Evolutionary conservation across 1,139 yeast species (phyloP).

Genomic region (Yamadazyma dushanensis): DNA sequence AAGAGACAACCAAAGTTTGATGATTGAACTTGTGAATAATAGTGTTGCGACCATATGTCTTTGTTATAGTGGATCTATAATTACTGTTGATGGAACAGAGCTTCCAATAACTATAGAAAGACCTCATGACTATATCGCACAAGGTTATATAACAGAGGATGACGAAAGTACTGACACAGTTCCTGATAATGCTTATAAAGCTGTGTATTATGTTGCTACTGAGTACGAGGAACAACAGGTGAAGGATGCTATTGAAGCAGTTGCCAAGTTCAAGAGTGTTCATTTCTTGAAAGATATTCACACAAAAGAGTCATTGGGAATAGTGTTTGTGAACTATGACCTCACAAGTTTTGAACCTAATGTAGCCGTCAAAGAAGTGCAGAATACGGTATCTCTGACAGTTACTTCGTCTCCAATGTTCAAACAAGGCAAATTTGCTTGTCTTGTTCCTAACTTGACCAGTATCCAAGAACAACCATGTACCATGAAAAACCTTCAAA

Average conservation of each 20-base stretch:
- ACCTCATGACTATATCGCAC: slow-evolving; percentile 65
- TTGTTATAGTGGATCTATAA: slow-evolving; percentile 42
- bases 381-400: slow-evolving; percentile 14
- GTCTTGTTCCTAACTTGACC: slow-evolving; percentile 29
- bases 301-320: slow-evolving; percentile 37
- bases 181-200: slow-evolving; percentile 37
- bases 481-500: slow-evolving; percentile 31
- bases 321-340: slow-evolving; percentile 41
- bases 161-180: slow-evolving; percentile 21
- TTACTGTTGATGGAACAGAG: slow-evolving; percentile 20
- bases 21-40: slow-evolving; percentile 54
- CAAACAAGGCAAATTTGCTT: slow-evolving; percentile 32
- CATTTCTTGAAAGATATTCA: slow-evolving; percentile 38
- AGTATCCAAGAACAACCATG: slow-evolving; percentile 38
- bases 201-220: slow-evolving; percentile 28
- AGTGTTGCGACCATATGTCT: slow-evolving; percentile 61
- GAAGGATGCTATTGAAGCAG: slow-evolving; percentile 22
- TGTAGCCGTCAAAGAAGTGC: slow-evolving; percentile 18
- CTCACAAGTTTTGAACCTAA: slow-evolving; percentile 17
- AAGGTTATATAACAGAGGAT: slow-evolving; percentile 17
- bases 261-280: slow-evolving; percentile 27
- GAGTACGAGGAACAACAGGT: slow-evolving; percentile 28
- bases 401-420: slow-evolving; percentile 16
- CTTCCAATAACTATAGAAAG: slow-evolving; percentile 40
- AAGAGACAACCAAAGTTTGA: slow-evolving; percentile 36